Percentiles rank a stretch among this genome's conserved stretches.
phyloP scores from a whole-genome alignment of 306 rosid genomes.

The Sechiopsis laciniata region DNA sequence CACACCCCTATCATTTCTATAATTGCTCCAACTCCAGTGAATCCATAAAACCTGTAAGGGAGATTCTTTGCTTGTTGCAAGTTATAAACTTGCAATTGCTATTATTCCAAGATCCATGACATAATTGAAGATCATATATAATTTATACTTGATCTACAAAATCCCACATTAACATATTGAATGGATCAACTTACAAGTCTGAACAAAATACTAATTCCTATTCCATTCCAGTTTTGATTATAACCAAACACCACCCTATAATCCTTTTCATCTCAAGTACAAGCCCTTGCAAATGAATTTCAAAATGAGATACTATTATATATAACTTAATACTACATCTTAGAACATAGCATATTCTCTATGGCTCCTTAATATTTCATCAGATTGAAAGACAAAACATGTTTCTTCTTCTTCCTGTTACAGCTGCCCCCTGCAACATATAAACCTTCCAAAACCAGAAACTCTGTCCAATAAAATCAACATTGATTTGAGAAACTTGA shows the following conservation, averaged over 20 bases:
- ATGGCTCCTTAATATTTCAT: slow-evolving; percentile 13
- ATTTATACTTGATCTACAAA: not conserved
- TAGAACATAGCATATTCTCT: not conserved
- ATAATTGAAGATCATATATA: not conserved
- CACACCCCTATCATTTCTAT: too few relatives aligned
- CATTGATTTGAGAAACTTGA: slow-evolving; percentile 14
- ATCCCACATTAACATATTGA: slow-evolving; percentile 6
- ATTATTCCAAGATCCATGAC: not conserved
- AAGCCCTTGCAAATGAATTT: slow-evolving; percentile 15
- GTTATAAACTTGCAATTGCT: not conserved
- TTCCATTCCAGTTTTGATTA: slow-evolving; percentile 18
- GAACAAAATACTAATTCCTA: slow-evolving; percentile 20
- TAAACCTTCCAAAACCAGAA: slow-evolving; percentile 29
- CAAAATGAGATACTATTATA: not conserved
- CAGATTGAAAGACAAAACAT: slow-evolving; percentile 2
- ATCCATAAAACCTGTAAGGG: too few relatives aligned
- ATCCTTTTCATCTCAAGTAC: slow-evolving; percentile 11
- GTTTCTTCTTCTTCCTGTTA: slow-evolving; percentile 23
- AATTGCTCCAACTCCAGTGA: too few relatives aligned
- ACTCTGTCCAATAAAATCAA: slow-evolving; percentile 22
- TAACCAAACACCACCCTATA: slow-evolving; percentile 7
- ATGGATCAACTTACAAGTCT: slow-evolving; percentile 1
- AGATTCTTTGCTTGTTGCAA: too few relatives aligned
- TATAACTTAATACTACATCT: slow-evolving; percentile 7
- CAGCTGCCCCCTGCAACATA: slow-evolving; percentile 21